These are phyloP conservation scores for Typha latifolia DNA, from an alignment of 176 grass and related monocot genomes.

Conservation along the genomic window DNA sequence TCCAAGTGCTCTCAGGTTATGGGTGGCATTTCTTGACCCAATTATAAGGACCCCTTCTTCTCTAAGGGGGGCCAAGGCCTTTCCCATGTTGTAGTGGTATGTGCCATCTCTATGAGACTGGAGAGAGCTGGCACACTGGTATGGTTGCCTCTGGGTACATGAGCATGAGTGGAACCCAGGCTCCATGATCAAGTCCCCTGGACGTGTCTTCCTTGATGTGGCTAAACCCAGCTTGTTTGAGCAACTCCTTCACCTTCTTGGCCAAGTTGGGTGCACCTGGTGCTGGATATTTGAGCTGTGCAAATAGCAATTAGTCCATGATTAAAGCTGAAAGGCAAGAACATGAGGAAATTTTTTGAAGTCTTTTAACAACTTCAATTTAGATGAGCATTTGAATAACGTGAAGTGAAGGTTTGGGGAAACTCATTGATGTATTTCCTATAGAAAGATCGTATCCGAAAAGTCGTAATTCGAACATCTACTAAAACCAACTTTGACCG, in stretches of 20 bases:
- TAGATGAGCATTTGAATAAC: too few species aligned
- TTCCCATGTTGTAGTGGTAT: slow-evolving; percentile 19
- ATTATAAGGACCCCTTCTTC: slow-evolving; percentile 12
- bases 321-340: too few species aligned
- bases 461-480: too few species aligned
- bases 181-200: slow-evolving; percentile 16
- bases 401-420: too few species aligned
- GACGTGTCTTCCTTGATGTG: slow-evolving; percentile 9
- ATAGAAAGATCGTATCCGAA: too few species aligned
- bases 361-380: too few species aligned
- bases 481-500: too few species aligned
- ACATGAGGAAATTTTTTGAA: too few species aligned
- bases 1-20: slow-evolving; percentile 11
- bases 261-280: slow-evolving; percentile 13
- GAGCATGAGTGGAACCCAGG: slow-evolving; percentile 19
- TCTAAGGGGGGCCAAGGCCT: slow-evolving; percentile 15
- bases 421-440: too few species aligned
- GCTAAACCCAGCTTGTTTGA: slow-evolving; percentile 8
- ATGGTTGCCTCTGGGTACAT: slow-evolving; percentile 21
- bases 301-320: not conserved
- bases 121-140: slow-evolving; percentile 17
- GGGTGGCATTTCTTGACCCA: slow-evolving; percentile 19
- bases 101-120: not conserved
- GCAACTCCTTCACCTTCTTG: slow-evolving; percentile 19
- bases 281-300: slow-evolving; percentile 15